A percentile compares a stretch with the other conserved stretches of the same genome.
These are phyloP conservation scores for Trichoderma afroharzianum DNA, from an alignment of 2,329 filamentous ascomycete species.

Conservation along the genomic window DNA sequence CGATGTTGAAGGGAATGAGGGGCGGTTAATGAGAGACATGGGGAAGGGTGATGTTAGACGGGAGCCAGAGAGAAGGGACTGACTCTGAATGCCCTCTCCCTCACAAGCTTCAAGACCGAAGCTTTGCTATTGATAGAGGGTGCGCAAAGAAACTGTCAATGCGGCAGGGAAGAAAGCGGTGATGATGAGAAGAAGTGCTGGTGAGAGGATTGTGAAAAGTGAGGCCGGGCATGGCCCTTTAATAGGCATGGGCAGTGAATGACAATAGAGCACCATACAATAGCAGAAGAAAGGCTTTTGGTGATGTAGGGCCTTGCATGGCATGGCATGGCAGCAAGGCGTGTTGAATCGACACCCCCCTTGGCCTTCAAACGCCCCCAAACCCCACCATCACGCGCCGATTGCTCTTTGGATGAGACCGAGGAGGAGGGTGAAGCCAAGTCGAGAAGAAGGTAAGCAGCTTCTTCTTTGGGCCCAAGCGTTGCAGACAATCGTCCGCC, in stretches of 20 bases:
- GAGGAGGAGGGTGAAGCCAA: constrained; percentile 17
- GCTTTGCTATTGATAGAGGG: constrained; percentile 8
- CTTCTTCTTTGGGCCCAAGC: constrained; percentile 18
- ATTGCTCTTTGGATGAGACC: constrained; percentile 18
- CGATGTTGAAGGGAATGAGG: not conserved
- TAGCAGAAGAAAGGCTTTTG: not conserved
- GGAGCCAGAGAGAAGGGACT: not conserved
- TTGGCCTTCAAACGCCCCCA: not conserved
- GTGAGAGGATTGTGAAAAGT: constrained; percentile 10
- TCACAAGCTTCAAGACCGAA: constrained; percentile 1
- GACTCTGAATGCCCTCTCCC: constrained; percentile 17
- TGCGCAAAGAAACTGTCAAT: not conserved
- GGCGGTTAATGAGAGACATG: not conserved
- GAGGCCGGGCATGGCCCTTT: constrained; percentile 14
- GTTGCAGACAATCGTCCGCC: constrained; percentile 10
- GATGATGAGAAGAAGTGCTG: constrained; percentile 10
- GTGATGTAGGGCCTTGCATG: not conserved
- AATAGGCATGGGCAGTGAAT: constrained; percentile 19
- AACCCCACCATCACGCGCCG: constrained; percentile 19
- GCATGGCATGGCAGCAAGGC: not conserved
- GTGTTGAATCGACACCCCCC: constrained; percentile 15
- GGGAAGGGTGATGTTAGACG: not conserved
- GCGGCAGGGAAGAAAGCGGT: not conserved
- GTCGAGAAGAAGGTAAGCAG: constrained; percentile 5
- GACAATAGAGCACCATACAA: not conserved